These are phyloP conservation scores for Penicillium pancosmium DNA, from an alignment of 495 filamentous ascomycete species.

Conservation along the genomic window DNA sequence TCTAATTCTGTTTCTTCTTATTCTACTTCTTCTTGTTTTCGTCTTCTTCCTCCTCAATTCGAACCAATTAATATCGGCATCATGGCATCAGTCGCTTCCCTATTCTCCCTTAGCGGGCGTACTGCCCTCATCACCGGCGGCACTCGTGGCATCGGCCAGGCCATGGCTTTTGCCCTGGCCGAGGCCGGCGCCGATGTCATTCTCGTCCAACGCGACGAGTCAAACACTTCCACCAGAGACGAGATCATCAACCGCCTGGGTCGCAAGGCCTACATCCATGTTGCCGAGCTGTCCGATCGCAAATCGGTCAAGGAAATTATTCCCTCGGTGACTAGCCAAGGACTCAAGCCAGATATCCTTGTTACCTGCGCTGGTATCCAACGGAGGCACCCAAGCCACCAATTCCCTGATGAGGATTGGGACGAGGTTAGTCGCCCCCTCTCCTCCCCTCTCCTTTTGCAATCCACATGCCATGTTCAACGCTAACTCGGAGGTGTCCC, in stretches of 20 bases:
- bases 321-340: slow-evolving; percentile 61
- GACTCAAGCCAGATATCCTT: slow-evolving; percentile 67
- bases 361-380: slow-evolving; percentile 90
- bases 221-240: slow-evolving; percentile 64
- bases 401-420: slow-evolving; percentile 84
- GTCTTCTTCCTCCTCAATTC: slow-evolving; percentile 1
- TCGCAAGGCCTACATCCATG: slow-evolving; percentile 69
- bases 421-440: slow-evolving; percentile 53
- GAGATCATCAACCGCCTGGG: slow-evolving; percentile 63
- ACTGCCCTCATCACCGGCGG: slow-evolving; percentile 87
- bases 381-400: slow-evolving; percentile 71
- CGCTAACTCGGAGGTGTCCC: slow-evolving; percentile 1
- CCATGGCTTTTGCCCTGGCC: slow-evolving; percentile 78
- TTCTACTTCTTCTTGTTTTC: background rate
- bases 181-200: slow-evolving; percentile 85
- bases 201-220: slow-evolving; percentile 59
- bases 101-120: slow-evolving; percentile 54
- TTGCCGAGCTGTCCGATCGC: slow-evolving; percentile 69
- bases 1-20: background rate
- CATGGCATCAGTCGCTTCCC: slow-evolving; percentile 35
- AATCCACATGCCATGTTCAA: background rate
- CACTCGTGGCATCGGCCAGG: slow-evolving; percentile 83
- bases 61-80: slow-evolving; percentile 5
- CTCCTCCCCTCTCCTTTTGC: background rate
- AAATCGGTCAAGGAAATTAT: slow-evolving; percentile 62